Conservation (phyloP, 805 yeast species). For the Ogataea methanolica region DNA sequence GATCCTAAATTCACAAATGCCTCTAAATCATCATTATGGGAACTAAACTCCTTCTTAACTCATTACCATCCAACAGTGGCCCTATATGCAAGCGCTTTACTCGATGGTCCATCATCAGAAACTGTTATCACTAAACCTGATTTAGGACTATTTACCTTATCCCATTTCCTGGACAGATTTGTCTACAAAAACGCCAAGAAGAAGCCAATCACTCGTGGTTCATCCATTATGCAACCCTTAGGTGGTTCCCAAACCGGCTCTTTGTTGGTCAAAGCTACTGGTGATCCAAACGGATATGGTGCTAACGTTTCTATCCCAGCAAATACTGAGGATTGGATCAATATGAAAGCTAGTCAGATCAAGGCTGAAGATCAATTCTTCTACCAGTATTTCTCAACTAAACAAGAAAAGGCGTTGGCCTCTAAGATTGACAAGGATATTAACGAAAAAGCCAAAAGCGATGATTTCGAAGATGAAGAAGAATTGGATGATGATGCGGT, state of each 20-base stretch:
- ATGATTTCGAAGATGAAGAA: slow-evolving; percentile 31
- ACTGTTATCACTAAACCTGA: slow-evolving; percentile 65
- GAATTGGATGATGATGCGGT: slow-evolving; percentile 52
- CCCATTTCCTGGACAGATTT: slow-evolving; percentile 92
- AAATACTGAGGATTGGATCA: slow-evolving; percentile 81
- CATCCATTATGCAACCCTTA: slow-evolving; percentile 96
- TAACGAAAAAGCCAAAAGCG: slow-evolving; percentile 40
- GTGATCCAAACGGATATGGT: slow-evolving; percentile 29
- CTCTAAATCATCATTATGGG: slow-evolving; percentile 80
- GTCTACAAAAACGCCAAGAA: slow-evolving; percentile 90
- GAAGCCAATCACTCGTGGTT: slow-evolving; percentile 69
- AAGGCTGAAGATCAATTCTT: slow-evolving; percentile 88
- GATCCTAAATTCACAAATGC: slow-evolving; percentile 95
- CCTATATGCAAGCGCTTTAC: slow-evolving; percentile 65
- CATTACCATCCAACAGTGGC: slow-evolving; percentile 94
- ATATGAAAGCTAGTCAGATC: slow-evolving; percentile 55
- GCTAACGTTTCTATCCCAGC: slow-evolving; percentile 62
- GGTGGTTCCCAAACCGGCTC: slow-evolving; percentile 78
- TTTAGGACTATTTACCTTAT: slow-evolving; percentile 77
- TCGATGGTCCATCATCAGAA: slow-evolving; percentile 36
- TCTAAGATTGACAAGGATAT: slow-evolving; percentile 40
- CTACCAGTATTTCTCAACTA: slow-evolving; percentile 73
- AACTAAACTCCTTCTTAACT: slow-evolving; percentile 60
- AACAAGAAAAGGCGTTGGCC: slow-evolving; percentile 39
- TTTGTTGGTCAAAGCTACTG: slow-evolving; percentile 62